Evolutionary conservation across 1,139 yeast species (phyloP).

Genomic region (Yamadazyma songkhlaensis): DNA sequence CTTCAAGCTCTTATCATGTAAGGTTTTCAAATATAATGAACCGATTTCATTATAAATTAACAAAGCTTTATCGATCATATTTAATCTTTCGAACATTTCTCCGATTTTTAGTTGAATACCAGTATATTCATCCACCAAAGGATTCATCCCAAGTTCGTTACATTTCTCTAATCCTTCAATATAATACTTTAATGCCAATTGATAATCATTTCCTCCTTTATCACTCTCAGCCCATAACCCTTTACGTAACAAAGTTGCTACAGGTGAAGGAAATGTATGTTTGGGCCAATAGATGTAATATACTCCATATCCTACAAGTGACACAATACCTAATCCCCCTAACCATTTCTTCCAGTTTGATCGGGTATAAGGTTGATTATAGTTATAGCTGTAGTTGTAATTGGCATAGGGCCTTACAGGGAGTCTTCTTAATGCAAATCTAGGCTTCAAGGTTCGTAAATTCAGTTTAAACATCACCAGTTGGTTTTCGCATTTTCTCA

Average conservation of each 20-base stretch:
- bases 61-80: constrained; percentile 60
- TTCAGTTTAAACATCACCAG: neutral
- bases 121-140: constrained; percentile 49
- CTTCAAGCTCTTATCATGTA: constrained; percentile 27
- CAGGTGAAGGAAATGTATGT: constrained; percentile 50
- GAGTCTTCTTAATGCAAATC: constrained; percentile 3
- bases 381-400: constrained; percentile 15
- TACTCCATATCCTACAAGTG: constrained; percentile 24
- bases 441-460: neutral
- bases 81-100: constrained; percentile 76
- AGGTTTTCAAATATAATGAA: constrained; percentile 57
- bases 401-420: constrained; percentile 2
- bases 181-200: constrained; percentile 67
- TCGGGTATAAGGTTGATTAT: constrained; percentile 8
- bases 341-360: constrained; percentile 21
- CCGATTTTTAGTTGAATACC: constrained; percentile 84
- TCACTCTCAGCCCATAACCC: constrained; percentile 86
- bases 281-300: constrained; percentile 65
- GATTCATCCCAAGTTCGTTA: constrained; percentile 45
- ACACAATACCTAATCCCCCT: constrained; percentile 26
- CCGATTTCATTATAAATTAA: constrained; percentile 66
- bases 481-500: neutral
- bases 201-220: constrained; percentile 59
- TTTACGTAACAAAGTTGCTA: constrained; percentile 66
- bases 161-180: constrained; percentile 52